A percentile compares a stretch with the other conserved stretches of the same genome.
phyloP scores from a whole-genome alignment of 2,329 filamentous ascomycete species.

The Fusarium algeriense region DNA sequence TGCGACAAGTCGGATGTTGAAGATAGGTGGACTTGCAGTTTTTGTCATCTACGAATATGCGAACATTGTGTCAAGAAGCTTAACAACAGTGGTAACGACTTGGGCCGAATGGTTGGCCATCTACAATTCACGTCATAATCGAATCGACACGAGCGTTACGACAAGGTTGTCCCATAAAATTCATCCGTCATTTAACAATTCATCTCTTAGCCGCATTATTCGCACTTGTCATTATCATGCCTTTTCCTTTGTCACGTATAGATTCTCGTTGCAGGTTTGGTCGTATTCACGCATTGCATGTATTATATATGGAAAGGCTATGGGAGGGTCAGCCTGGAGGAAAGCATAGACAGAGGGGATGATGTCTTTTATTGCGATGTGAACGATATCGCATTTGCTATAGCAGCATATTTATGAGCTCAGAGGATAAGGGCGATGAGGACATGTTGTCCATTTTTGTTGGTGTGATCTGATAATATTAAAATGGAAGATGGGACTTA shows the following conservation, averaged over 20 bases:
- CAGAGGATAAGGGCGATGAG: conserved; percentile 1
- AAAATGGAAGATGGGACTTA: conserved; percentile 1
- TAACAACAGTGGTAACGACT: conserved; percentile 56
- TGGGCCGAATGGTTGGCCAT: conserved; percentile 57
- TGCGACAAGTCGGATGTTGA: conserved; percentile 61
- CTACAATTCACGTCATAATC: conserved; percentile 19
- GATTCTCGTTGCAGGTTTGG: conserved; percentile 16
- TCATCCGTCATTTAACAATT: conserved; percentile 4
- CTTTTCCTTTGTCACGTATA: conserved; percentile 41
- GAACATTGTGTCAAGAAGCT: conserved; percentile 60
- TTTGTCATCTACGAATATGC: conserved; percentile 67
- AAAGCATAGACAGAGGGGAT: conserved; percentile 27
- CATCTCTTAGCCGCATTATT: conserved; percentile 4
- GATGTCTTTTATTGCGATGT: conserved; percentile 25
- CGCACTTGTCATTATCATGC: conserved; percentile 2
- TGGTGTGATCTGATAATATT: conserved; percentile 22
- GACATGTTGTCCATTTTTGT: conserved; percentile 11
- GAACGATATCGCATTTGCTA: conserved; percentile 39
- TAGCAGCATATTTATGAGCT: conserved; percentile 23
- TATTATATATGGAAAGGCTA: conserved; percentile 39
- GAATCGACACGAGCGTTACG: neutral
- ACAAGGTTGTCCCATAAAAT: neutral
- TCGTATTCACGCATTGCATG: conserved; percentile 38
- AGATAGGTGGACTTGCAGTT: conserved; percentile 61
- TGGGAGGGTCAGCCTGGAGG: conserved; percentile 11